These are phyloP conservation scores for Bryum argenteum DNA, from an alignment of 225 moss, liverwort and hornwort genomes.

Conservation along the genomic window DNA sequence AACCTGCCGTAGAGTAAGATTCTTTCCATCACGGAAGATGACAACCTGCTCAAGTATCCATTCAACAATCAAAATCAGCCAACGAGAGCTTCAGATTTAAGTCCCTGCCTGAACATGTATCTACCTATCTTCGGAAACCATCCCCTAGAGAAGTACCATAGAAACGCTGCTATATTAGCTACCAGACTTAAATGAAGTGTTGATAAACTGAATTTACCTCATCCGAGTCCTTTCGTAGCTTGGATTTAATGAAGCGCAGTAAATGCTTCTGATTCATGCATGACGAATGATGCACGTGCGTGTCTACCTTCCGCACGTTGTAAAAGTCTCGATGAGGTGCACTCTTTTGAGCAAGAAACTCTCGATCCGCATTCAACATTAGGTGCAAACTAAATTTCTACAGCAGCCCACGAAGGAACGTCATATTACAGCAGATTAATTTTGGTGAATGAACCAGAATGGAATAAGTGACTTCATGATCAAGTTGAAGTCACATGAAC, in stretches of 20 bases:
- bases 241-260: constrained; percentile 92
- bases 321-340: constrained; percentile 94
- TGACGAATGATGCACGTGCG: constrained; percentile 92
- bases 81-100: not conserved
- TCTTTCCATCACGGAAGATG: constrained; percentile 87
- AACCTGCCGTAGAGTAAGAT: constrained; percentile 82
- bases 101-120: not conserved
- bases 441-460: not conserved
- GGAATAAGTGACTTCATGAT: not conserved
- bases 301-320: constrained; percentile 92
- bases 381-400: constrained; percentile 96
- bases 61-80: constrained; percentile 12
- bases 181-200: not conserved
- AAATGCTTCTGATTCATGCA: constrained; percentile 99
- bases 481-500: not conserved
- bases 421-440: not conserved
- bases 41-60: constrained; percentile 65
- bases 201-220: constrained; percentile 43
- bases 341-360: constrained; percentile 92
- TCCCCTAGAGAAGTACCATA: not conserved
- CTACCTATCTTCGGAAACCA: not conserved
- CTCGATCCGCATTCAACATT: constrained; percentile 94
- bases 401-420: constrained; percentile 27
- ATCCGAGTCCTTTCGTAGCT: constrained; percentile 79
- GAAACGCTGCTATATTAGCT: not conserved